Base-by-base conservation (phyloP, 768 basidiomycete genomes). In the Lentinula lateritia region DNA sequence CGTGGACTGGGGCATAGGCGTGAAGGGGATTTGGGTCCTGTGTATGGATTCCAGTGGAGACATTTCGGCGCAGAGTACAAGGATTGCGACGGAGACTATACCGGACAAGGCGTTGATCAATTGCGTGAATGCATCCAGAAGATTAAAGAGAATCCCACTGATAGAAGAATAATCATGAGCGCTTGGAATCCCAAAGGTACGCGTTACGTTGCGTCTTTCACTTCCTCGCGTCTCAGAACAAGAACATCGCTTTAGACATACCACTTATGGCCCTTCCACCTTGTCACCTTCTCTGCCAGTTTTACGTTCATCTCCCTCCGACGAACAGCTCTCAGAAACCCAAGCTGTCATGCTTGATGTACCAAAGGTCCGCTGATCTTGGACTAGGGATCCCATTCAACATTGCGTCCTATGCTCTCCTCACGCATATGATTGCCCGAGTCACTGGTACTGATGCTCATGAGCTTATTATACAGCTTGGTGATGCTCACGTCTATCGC, bases 121-220 rank as follows among this genome's bases (percentile, higher is more conserved):
- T 78, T 98, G 50, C 74, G 80, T 54, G 92, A 96, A 68, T 92
- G 92, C 67, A 92, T 98, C 45, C 76, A 82, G 65, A 97, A 97
- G 77, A 98, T 98, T 74, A 92, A 85, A 76, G 82, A 94, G 65
- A 86, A 93, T 68, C 97, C 95, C 1, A 96, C 92, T 1, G 95
- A 98, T 77, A 81, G 96, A 38, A 80, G 96, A 23, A 98, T 99
- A 66, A 92, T 98, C 43, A 74, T 98, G 46, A 94, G 90, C 69
- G 96, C 97, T 20, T 99, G 97, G 97, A 99, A 98, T 70, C 96
- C 96, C 0, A 92, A 89, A 72, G 97, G 97, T 95, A 64, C n/a
- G 8, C 5, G 18, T 15, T 42, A 54, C 7, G 57, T 9, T 43
- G 42, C 1, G 3, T 34, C 41, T 38, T 54, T 61, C 13, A 34